Evolutionary conservation across 2,329 filamentous ascomycete genomes (phyloP), one percentile per base, ranked within the genome.

Genomic region (Mycocentrospora acerina): DNA sequence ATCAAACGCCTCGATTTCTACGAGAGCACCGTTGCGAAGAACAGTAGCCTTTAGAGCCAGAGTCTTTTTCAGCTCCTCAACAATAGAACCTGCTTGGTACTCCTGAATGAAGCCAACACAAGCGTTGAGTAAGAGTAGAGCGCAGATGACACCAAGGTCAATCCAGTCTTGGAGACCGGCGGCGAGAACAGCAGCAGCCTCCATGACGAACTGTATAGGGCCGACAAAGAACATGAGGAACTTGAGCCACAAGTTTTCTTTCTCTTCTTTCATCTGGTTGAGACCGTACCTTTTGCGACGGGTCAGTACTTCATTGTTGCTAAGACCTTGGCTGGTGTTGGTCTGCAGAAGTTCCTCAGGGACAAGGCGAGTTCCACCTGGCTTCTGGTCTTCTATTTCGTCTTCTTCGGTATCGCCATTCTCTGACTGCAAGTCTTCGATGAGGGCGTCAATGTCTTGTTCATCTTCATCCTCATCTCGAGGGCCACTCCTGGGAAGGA

Each of bases 161-260:
- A 95, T 86, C 89, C 89, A 95, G 60, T 93, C 86, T 70, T 86
- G 71, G 28, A 95, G 81, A 81, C 86, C 87, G 46, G 85, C 87
- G 64, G 89, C 88, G 42, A 94, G 79, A 61, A 90, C 76, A 55
- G 86, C 86, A 46, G 88, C 86, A 70, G 81, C 53, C 82, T 91
- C 87, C 89, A 95, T 95, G 66, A 95, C 89, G 70, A 91, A 91
- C 68, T 94, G 89, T 53, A 95, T 91, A 16, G 90, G 90, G 53
- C 90, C 90, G 39, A 93, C 75, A 68, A 94, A 94, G 74, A 87
- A 93, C 57, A 79, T 77, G 15, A 82, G 60, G 70, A 95, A 94
- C 76, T 94, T 93, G 60, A 93, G 77, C 45, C 90, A 70, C 42
- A 90, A 61, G 62, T 90, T 94, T 71, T 90, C 85, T 72, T 89